Evolutionary conservation across 2,329 filamentous ascomycete species (phyloP).

Genomic region (Botrytis fragariae): DNA sequence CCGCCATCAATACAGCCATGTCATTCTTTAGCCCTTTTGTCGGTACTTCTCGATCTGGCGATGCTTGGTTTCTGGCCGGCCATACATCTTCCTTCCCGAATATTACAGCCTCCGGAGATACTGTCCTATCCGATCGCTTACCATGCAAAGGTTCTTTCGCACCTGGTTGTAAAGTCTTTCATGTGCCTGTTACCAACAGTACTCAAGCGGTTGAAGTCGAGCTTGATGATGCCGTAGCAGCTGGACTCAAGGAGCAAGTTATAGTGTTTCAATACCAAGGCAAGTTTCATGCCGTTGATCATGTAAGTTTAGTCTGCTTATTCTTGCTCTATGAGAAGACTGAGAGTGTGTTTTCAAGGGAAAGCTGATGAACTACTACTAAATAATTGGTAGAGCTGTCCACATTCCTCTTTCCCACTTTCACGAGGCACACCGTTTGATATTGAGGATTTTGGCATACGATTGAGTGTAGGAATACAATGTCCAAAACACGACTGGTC

Average conservation of each 20-base stretch:
- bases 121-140: conserved; percentile 16
- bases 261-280: conserved; percentile 62
- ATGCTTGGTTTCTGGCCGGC: conserved; percentile 22
- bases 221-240: conserved; percentile 39
- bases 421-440: conserved; percentile 63
- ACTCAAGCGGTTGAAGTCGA: conserved; percentile 40
- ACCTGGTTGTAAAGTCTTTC: conserved; percentile 60
- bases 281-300: conserved; percentile 65
- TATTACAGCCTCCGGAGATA: conserved; percentile 18
- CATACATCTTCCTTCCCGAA: conserved; percentile 20
- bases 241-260: conserved; percentile 54
- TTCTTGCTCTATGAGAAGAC: background rate
- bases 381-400: conserved; percentile 53
- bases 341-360: background rate
- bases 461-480: conserved; percentile 58
- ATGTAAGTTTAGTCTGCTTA: conserved; percentile 49
- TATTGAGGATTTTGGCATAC: conserved; percentile 69
- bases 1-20: background rate
- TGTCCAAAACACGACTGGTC: conserved; percentile 72
- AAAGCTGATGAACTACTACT: background rate
- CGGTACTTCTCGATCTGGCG: conserved; percentile 25
- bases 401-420: conserved; percentile 65
- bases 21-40: conserved; percentile 5
- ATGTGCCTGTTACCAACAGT: conserved; percentile 44
- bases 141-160: conserved; percentile 43